These are phyloP conservation scores for Solidago caesia DNA, from an alignment of 129 eudicot species.

Conservation along the genomic window DNA sequence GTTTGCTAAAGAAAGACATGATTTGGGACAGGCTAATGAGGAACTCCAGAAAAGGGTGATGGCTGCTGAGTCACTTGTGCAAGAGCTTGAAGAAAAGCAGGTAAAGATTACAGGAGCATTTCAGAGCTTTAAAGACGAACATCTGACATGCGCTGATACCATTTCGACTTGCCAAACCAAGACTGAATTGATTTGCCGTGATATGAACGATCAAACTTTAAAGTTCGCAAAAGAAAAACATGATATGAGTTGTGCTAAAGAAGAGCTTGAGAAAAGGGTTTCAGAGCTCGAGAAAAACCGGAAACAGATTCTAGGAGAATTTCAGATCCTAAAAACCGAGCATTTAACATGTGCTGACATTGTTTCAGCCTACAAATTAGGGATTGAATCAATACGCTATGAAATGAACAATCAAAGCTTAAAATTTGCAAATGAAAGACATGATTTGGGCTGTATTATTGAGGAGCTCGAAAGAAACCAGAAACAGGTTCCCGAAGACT, in stretches of 20 bases:
- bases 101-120: constrained; percentile 26
- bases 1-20: constrained; percentile 64
- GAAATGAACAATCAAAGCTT: constrained; percentile 53
- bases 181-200: constrained; percentile 11
- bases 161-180: constrained; percentile 13
- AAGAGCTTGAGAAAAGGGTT: constrained; percentile 75
- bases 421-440: constrained; percentile 44
- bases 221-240: constrained; percentile 22
- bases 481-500: constrained; percentile 64
- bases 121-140: constrained; percentile 23
- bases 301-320: constrained; percentile 65
- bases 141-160: constrained; percentile 16
- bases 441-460: constrained; percentile 7
- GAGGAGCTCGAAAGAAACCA: constrained; percentile 61
- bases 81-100: constrained; percentile 20
- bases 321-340: constrained; percentile 61
- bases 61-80: constrained; percentile 57
- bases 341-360: constrained; percentile 67
- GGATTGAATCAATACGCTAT: constrained; percentile 52
- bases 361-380: constrained; percentile 50
- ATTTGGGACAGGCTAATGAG: constrained; percentile 44
- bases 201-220: constrained; percentile 21
- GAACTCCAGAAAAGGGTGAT: constrained; percentile 74
- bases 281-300: constrained; percentile 52
- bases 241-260: constrained; percentile 43